Evolutionary conservation across 345 rosid genomes (phyloP).

Genomic region (Rhodomyrtus tomentosa): DNA sequence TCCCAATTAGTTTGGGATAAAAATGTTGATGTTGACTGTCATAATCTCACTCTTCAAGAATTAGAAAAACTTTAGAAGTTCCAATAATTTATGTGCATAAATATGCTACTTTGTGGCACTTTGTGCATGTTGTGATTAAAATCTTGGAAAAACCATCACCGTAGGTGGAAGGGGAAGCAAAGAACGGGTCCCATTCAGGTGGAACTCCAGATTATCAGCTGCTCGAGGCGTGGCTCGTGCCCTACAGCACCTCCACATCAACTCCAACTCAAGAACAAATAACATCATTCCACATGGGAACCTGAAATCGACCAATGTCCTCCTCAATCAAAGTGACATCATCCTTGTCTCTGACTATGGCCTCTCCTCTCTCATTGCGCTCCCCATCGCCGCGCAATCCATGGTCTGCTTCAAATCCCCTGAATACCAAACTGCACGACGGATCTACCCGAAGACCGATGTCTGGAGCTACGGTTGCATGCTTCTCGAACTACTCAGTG

Average conservation of each 20-base stretch:
- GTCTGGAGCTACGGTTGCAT: slow-evolving; percentile 49
- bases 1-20: too few relatives aligned
- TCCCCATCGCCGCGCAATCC: slow-evolving; percentile 23
- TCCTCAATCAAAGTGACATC: slow-evolving; percentile 20
- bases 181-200: slow-evolving; percentile 29
- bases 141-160: not conserved
- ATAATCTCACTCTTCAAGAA: not conserved
- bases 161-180: slow-evolving; percentile 25
- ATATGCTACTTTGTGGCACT: not conserved
- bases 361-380: slow-evolving; percentile 26
- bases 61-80: not conserved
- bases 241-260: slow-evolving; percentile 35
- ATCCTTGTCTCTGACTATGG: slow-evolving; percentile 41
- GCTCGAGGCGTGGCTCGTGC: slow-evolving; percentile 39
- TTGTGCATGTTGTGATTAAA: not conserved
- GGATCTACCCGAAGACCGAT: slow-evolving; percentile 29
- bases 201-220: slow-evolving; percentile 33
- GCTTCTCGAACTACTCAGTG: slow-evolving; percentile 36
- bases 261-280: not conserved
- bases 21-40: too few relatives aligned
- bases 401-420: slow-evolving; percentile 40
- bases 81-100: not conserved
- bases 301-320: slow-evolving; percentile 48
- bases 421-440: slow-evolving; percentile 20
- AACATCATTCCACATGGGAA: slow-evolving; percentile 35